These are phyloP conservation scores for Fusarium odoratissimum DNA, from an alignment of 2,329 filamentous ascomycete species.

Conservation along the genomic window DNA sequence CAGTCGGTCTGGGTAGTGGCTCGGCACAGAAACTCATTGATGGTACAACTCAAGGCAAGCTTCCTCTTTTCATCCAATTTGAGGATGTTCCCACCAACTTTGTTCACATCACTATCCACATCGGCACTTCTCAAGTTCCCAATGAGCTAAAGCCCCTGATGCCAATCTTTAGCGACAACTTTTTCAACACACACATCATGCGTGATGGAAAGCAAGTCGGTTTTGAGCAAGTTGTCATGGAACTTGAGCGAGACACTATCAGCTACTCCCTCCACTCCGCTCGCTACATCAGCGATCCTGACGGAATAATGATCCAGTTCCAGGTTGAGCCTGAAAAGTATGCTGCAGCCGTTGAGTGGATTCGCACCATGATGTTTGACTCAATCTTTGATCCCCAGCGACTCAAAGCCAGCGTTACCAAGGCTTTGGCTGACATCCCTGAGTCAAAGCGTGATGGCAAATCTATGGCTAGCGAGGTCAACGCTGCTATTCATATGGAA, in stretches of 20 bases:
- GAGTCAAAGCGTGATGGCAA: conserved; percentile 90
- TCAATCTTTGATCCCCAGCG: conserved; percentile 83
- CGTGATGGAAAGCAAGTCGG: conserved; percentile 80
- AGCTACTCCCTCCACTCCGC: conserved; percentile 80
- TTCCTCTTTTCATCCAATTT: conserved; percentile 95
- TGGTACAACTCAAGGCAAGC: conserved; percentile 65
- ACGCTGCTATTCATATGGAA: conserved; percentile 84
- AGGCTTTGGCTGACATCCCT: conserved; percentile 90
- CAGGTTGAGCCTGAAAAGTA: conserved; percentile 93
- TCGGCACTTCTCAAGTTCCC: conserved; percentile 82
- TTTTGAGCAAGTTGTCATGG: conserved; percentile 92
- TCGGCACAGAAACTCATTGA: conserved; percentile 82
- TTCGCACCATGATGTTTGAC: conserved; percentile 87
- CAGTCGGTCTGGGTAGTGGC: conserved; percentile 75
- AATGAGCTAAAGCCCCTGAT: conserved; percentile 87
- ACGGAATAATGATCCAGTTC: conserved; percentile 84
- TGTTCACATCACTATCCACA: conserved; percentile 82
- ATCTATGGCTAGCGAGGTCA: conserved; percentile 71
- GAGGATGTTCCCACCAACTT: conserved; percentile 95
- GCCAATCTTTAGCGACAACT: conserved; percentile 86
- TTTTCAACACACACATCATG: conserved; percentile 91
- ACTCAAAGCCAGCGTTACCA: conserved; percentile 74
- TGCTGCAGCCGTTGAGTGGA: conserved; percentile 81
- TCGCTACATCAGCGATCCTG: conserved; percentile 77
- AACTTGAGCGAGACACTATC: conserved; percentile 91